Evolutionary conservation across 805 yeast species (phyloP).

Genomic region (Isabelozyma gotoi): DNA sequence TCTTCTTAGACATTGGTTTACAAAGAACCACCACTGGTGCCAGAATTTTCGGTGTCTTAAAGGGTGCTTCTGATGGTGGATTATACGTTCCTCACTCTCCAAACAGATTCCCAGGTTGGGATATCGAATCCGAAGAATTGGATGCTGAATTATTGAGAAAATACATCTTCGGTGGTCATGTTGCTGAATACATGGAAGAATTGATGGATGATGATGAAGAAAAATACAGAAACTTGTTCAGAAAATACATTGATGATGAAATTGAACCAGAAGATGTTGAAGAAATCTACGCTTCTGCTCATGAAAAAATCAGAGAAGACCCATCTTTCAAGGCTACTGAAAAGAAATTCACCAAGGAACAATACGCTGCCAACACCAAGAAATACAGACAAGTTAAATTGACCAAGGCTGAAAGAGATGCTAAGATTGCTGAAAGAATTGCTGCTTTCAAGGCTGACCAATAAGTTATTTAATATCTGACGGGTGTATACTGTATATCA

Average conservation of each 20-base stretch:
- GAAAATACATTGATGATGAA: slow-evolving; percentile 94
- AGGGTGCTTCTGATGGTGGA: slow-evolving; percentile 99
- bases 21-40: slow-evolving; percentile 99
- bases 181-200: slow-evolving; percentile 99
- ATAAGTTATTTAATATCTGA: slow-evolving; percentile 16
- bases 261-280: slow-evolving; percentile 95
- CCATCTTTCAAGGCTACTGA: slow-evolving; percentile 88
- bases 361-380: slow-evolving; percentile 95
- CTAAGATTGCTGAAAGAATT: slow-evolving; percentile 88
- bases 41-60: slow-evolving; percentile 97
- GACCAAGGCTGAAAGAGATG: slow-evolving; percentile 88
- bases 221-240: slow-evolving; percentile 95
- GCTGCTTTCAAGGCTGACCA: slow-evolving; percentile 75
- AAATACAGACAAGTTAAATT: slow-evolving; percentile 87
- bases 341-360: slow-evolving; percentile 94
- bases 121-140: slow-evolving; percentile 96
- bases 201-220: slow-evolving; percentile 99
- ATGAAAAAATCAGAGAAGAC: slow-evolving; percentile 93
- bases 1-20: slow-evolving; percentile 97
- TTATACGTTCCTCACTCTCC: slow-evolving; percentile 98
- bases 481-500: neutral
- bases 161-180: slow-evolving; percentile 99
- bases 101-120: slow-evolving; percentile 99
- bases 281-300: slow-evolving; percentile 94
- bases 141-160: slow-evolving; percentile 97